phyloP scores from a whole-genome alignment of 1,284 basidiomycete species.

The Marasmius fiardii region DNA sequence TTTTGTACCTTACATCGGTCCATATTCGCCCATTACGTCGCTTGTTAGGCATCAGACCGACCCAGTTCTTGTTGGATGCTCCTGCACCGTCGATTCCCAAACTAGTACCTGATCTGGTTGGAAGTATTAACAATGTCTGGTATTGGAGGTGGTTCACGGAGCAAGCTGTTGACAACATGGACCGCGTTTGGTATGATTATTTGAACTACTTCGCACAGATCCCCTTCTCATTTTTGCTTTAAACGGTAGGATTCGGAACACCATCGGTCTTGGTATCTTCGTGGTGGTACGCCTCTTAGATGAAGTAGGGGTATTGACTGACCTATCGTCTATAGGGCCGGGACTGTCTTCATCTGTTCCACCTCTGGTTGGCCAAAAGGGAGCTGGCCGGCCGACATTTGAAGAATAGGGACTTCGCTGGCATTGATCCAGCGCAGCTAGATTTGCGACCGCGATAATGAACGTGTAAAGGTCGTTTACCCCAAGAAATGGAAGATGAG shows the following conservation, averaged over 20 bases:
- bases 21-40: constrained; percentile 4
- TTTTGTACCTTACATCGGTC: constrained; percentile 8
- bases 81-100: constrained; percentile 2
- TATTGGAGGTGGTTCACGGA: constrained; percentile 14
- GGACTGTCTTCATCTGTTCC: constrained; percentile 11
- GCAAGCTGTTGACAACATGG: constrained; percentile 7
- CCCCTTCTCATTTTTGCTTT: not conserved
- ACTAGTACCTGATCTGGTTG: constrained; percentile 8
- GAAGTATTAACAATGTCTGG: constrained; percentile 3
- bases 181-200: constrained; percentile 13
- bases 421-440: constrained; percentile 9
- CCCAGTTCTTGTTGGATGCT: not conserved
- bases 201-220: not conserved
- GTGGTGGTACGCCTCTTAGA: constrained; percentile 5
- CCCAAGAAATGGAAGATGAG: not conserved
- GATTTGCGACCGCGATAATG: constrained; percentile 3
- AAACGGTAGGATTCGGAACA: constrained; percentile 11
- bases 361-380: constrained; percentile 13
- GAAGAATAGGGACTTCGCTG: constrained; percentile 13
- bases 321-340: constrained; percentile 2
- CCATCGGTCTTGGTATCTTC: constrained; percentile 12
- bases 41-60: constrained; percentile 6
- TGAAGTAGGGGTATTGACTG: not conserved
- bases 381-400: constrained; percentile 11
- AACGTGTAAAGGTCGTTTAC: not conserved